Base-by-base conservation (phyloP, 331 rosid species). In the Quercus phellos region DNA sequence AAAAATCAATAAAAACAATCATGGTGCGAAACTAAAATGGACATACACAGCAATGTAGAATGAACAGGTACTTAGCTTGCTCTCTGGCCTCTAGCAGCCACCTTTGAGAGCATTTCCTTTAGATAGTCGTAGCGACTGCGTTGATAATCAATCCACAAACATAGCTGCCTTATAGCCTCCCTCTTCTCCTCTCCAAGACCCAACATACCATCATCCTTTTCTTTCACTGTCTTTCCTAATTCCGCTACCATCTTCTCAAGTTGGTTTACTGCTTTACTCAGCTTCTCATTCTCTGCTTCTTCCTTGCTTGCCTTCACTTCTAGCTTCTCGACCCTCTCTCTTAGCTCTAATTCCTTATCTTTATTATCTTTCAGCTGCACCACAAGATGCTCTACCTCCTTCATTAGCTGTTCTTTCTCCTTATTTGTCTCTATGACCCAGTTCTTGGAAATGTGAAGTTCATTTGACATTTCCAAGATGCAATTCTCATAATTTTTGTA, bases 141-240 rank as follows among this genome's bases (percentile, higher is more conserved):
- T 71, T 95, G 98, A 84, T 95, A 90, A 74, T 95, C 99, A 51
- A 92, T 86, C 92, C 91, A 87, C 29, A 92, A 9, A 85, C 98
- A 92, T 46, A 95, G 92, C 70, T 94, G 98, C 87, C 98, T 84
- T 21, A 94, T 94, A 68, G 95, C 99, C 70, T 94, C 98, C 75
- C 92, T 84, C 87, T 94, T 92, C 90, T 94, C 98, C 86, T 94
- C 97, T 60, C 88, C 89, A 79, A 90, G 63, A 18, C 71, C 82
- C 86, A 88, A 3, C 9, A 92, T 85, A 4, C 89, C 88, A 13
- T 85, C 84, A 14, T 89, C 89, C 81, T 90, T 91, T 84, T 82
- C 94, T 81, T 89, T 89, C 84, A 89, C 77, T 87, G 12, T 72
- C 82, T 87, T 82, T 91, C 90, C 89, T 38, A 90, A 78, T 51